Percentiles rank a stretch among this genome's conserved stretches.
Conservation (phyloP, 2,329 filamentous ascomycete species). For the Fusarium sororula region DNA sequence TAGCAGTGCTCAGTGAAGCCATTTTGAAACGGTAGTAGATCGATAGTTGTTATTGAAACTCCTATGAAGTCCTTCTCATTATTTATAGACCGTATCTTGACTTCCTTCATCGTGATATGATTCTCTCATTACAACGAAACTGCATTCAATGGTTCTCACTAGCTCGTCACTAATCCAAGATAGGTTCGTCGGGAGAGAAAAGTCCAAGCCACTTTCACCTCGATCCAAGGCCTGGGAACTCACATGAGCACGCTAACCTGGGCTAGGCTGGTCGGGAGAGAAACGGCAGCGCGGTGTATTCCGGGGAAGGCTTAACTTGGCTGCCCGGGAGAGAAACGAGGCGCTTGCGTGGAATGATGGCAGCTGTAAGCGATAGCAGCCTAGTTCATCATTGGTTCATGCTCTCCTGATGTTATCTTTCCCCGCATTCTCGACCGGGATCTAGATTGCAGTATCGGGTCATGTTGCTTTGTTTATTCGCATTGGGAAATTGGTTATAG, state of each 20-base stretch:
- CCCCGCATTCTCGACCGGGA: background rate
- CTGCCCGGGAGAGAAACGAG: background rate
- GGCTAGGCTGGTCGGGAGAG: background rate
- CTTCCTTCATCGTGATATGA: background rate
- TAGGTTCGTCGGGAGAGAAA: constrained; percentile 6
- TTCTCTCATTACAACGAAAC: too few relatives aligned
- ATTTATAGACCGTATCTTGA: background rate
- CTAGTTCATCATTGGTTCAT: background rate
- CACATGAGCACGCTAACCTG: background rate
- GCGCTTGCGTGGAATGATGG: background rate
- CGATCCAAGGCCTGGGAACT: background rate
- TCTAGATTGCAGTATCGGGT: background rate
- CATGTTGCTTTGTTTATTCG: background rate
- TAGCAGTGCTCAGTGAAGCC: background rate
- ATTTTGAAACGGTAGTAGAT: background rate
- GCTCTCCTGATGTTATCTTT: background rate
- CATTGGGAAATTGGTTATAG: background rate
- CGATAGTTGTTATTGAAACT: background rate
- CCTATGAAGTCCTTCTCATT: fast-evolving
- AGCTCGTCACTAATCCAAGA: background rate
- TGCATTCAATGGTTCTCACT: background rate
- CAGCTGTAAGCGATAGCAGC: background rate
- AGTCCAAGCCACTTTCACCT: background rate
- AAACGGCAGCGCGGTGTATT: background rate
- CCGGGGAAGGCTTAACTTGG: background rate